Base-by-base conservation (phyloP, 1,284 basidiomycete species). In the Thecaphora frezii region DNA sequence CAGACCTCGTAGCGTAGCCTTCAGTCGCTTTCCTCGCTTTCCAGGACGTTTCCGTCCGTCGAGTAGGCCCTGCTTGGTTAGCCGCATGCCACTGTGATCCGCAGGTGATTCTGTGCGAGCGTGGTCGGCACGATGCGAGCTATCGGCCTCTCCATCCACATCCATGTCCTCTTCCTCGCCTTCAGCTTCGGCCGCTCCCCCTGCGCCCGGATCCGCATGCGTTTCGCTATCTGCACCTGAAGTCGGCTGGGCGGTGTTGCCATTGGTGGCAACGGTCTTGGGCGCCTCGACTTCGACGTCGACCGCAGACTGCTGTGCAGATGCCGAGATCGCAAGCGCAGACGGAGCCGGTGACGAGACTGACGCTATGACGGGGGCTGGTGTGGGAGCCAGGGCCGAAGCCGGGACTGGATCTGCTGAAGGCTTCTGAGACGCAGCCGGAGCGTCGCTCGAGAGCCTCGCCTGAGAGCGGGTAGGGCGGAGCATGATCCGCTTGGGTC, bases 11-110 rank as follows among this genome's bases (percentile, higher is more conserved):
- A 75, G 60, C 42, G 71, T 75, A 5, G 63, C 69, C 54, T 73
- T 73, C 21, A 75, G 58, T 36, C 73, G 70, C 49, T 75, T 75
- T 22, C 73, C 73, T 16, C 73, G 69, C 42, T 69, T 69, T 18
- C 64, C 68, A 1, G 64, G 64, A 12, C 64, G 60, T 33, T 64
- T 70, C 44, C 68, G 59, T 26, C 64, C 58, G 38, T 70, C 64
- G 37, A 64, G 51, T 3, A 58, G 47, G 22, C 64, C 64, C 2
- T 57, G 61, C 19, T 64, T 66, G 21, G 65, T 70, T 41, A 67
- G 60, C 30, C 51, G 51, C 25, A 47, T 48, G 24, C 16, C 49
- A 25, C 60, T 58, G 22, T 54, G 45, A 22, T 24, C 26, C 26
- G 13, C 22, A 4, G 46, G 46, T 16, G 46, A 48, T n/a, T 48